Evolutionary conservation across 1,284 basidiomycete genomes (phyloP).

Genomic region (Pseudomicrostroma phylloplanum): DNA sequence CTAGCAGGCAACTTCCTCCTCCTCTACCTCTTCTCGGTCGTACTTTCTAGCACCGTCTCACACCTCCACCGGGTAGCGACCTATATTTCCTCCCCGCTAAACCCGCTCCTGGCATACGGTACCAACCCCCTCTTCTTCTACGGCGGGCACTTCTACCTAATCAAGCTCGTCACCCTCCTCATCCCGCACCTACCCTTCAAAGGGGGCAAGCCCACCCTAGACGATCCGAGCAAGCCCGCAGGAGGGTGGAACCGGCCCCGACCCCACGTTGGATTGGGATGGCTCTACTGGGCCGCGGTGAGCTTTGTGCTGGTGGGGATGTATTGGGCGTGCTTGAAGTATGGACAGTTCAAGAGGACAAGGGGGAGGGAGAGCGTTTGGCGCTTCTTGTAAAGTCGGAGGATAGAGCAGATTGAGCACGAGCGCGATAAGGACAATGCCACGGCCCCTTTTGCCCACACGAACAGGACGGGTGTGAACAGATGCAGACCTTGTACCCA

Average conservation of each 20-base stretch:
- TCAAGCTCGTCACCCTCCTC: slow-evolving; percentile 18
- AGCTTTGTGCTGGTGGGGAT: slow-evolving; percentile 18
- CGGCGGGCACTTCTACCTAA: slow-evolving; percentile 10
- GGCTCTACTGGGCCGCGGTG: slow-evolving; percentile 23
- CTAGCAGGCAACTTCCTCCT: slow-evolving; percentile 28
- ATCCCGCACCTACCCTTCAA: slow-evolving; percentile 10
- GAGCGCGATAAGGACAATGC: no score
- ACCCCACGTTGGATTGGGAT: slow-evolving; percentile 6
- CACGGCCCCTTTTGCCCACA: no score
- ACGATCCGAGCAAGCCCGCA: background rate
- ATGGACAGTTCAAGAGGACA: slow-evolving; percentile 20
- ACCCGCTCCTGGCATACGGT: slow-evolving; percentile 18
- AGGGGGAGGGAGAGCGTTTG: slow-evolving; percentile 20
- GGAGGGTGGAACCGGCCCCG: background rate
- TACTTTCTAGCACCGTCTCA: slow-evolving; percentile 8
- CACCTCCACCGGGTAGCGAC: slow-evolving; percentile 15
- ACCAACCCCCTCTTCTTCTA: slow-evolving; percentile 37
- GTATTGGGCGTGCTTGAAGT: slow-evolving; percentile 18
- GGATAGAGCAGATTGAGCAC: no score
- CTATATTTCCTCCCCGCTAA: slow-evolving; percentile 11
- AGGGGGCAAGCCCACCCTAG: no score
- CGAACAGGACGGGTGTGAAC: no score
- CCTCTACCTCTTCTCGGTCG: slow-evolving; percentile 25
- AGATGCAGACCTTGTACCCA: no score
- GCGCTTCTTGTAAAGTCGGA: slow-evolving; percentile 28